These are phyloP conservation scores for Phytopythium mirpurense DNA, from an alignment of 352 stramenopile species.

Conservation along the genomic window DNA sequence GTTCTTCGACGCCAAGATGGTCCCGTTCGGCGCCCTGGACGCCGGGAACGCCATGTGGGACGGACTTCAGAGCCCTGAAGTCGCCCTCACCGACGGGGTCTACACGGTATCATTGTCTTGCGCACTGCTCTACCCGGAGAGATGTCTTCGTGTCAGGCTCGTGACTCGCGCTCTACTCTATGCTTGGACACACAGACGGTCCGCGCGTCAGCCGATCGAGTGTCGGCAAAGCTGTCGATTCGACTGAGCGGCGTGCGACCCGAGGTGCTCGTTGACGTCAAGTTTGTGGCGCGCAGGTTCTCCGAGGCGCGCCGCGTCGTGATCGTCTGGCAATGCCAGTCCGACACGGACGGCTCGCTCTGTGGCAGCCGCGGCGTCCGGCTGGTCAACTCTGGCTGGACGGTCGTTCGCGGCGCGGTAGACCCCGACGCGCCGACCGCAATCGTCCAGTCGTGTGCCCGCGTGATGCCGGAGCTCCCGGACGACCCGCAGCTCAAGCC, in stretches of 20 bases:
- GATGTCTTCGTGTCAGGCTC: too few species aligned
- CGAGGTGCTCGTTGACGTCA: conserved; percentile 1
- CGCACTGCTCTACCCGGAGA: too few species aligned
- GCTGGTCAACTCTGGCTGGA: conserved; percentile 19
- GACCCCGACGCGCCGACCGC: background rate
- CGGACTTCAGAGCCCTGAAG: background rate
- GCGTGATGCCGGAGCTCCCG: background rate
- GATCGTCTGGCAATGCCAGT: conserved; percentile 13
- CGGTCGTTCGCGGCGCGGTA: conserved; percentile 7
- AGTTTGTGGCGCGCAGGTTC: conserved; percentile 5
- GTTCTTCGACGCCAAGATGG: conserved; percentile 11
- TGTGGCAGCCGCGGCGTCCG: conserved; percentile 11
- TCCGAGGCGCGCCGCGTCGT: conserved; percentile 12
- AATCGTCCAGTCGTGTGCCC: conserved; percentile 2
- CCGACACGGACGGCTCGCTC: conserved; percentile 10
- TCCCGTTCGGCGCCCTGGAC: conserved; percentile 11
- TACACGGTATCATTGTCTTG: too few species aligned
- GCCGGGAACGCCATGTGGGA: conserved; percentile 9
- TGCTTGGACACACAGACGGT: background rate
- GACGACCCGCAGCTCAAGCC: background rate
- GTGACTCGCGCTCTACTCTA: background rate
- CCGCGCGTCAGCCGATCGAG: background rate
- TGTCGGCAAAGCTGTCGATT: background rate
- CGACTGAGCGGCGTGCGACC: background rate
- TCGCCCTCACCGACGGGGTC: conserved; percentile 2